Conservation (phyloP, 75 land plant genomes). For the Cupressus sempervirens region DNA sequence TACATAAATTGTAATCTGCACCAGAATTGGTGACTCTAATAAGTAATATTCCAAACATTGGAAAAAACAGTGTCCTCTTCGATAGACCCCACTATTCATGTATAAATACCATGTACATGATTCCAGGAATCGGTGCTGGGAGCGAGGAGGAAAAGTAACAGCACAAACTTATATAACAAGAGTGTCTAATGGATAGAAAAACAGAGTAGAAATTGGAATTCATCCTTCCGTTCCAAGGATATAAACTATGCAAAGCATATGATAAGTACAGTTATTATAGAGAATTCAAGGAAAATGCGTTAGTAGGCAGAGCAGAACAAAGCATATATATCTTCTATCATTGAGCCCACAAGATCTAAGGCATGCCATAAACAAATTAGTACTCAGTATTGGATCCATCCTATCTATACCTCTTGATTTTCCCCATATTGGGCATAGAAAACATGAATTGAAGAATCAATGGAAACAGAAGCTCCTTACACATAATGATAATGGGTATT, state of each 20-base stretch:
- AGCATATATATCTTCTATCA: neutral
- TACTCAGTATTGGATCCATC: neutral
- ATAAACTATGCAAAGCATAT: neutral
- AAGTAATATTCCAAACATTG: neutral
- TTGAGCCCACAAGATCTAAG: slow-evolving; percentile 1
- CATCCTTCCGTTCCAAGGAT: neutral
- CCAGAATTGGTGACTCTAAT: neutral
- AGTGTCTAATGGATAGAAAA: neutral
- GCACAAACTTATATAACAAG: neutral
- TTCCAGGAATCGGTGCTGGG: neutral
- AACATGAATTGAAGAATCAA: neutral
- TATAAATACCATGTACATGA: too few species aligned
- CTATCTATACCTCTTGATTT: neutral
- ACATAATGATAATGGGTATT: neutral
- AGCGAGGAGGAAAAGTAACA: neutral
- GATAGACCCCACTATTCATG: neutral
- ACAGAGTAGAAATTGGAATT: neutral
- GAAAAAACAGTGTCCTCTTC: neutral
- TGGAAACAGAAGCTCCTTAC: neutral
- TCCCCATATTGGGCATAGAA: too few species aligned
- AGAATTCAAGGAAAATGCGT: neutral
- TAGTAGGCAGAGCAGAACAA: neutral
- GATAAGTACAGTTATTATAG: neutral
- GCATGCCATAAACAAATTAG: neutral
- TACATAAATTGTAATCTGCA: neutral